Evolutionary conservation across 2,329 filamentous ascomycete genomes (phyloP).

Genomic region (Trichoderma semiorbis): DNA sequence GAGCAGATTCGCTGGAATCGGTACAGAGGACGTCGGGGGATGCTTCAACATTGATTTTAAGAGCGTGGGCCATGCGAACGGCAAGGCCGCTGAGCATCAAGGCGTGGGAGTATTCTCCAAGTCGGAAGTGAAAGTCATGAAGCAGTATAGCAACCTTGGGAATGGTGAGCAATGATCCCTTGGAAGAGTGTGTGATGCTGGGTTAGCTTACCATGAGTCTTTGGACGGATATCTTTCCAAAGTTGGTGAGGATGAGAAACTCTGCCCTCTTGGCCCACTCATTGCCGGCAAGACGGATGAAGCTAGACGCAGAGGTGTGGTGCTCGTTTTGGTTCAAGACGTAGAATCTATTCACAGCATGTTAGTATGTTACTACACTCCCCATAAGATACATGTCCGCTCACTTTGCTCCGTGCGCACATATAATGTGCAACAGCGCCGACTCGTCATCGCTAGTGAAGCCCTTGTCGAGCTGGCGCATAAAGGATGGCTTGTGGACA

Average conservation of each 20-base stretch:
- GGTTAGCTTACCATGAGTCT: conserved; percentile 35
- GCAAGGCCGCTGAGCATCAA: conserved; percentile 41
- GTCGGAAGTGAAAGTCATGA: conserved; percentile 39
- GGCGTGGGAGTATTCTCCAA: conserved; percentile 39
- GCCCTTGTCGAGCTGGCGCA: conserved; percentile 37
- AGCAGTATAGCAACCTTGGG: conserved; percentile 37
- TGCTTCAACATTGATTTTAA: conserved; percentile 39
- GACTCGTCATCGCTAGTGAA: conserved; percentile 36
- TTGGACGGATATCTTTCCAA: conserved; percentile 39
- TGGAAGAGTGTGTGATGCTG: background rate
- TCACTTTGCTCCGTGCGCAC: conserved; percentile 39
- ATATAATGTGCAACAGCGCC: conserved; percentile 36
- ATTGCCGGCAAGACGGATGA: conserved; percentile 35
- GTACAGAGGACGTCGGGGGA: conserved; percentile 38
- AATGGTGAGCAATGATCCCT: background rate
- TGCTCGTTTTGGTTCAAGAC: conserved; percentile 32
- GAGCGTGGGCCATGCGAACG: conserved; percentile 41
- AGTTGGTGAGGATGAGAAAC: conserved; percentile 34
- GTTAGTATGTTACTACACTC: background rate
- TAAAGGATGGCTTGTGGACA: conserved; percentile 40
- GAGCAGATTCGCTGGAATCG: conserved; percentile 29
- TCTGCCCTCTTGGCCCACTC: conserved; percentile 39
- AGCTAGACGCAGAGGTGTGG: conserved; percentile 27
- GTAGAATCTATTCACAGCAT: conserved; percentile 30
- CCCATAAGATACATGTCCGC: background rate